Evolutionary conservation across 1,139 yeast species (phyloP).

Genomic region (Suhomyces chickasaworum): DNA sequence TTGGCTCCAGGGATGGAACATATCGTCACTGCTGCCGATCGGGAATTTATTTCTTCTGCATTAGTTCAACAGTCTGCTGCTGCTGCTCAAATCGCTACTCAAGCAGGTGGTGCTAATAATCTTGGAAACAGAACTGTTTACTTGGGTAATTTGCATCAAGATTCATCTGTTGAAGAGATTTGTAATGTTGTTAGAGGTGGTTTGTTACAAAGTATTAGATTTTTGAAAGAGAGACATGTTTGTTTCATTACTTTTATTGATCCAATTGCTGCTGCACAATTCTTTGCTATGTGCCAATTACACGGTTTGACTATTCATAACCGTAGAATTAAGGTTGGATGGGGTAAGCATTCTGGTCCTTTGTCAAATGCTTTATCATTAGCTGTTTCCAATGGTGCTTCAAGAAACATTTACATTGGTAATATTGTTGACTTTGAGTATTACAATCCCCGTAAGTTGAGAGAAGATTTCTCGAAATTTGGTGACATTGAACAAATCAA

Average conservation of each 20-base stretch:
- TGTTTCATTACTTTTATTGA: conserved; percentile 92
- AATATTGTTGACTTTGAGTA: conserved; percentile 49
- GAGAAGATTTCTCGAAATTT: conserved; percentile 66
- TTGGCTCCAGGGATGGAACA: conserved; percentile 89
- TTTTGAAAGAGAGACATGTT: conserved; percentile 78
- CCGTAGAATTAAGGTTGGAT: conserved; percentile 82
- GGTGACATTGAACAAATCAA: conserved; percentile 86
- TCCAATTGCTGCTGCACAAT: conserved; percentile 91
- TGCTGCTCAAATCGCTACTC: conserved; percentile 72
- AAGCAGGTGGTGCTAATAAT: conserved; percentile 76
- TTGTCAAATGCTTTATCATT: conserved; percentile 75
- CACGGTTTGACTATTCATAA: conserved; percentile 82
- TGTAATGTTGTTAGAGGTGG: conserved; percentile 97
- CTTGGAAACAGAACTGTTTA: conserved; percentile 91
- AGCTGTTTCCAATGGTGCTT: conserved; percentile 93
- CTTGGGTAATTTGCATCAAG: conserved; percentile 83
- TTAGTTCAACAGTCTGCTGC: conserved; percentile 69
- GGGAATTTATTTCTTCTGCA: conserved; percentile 61
- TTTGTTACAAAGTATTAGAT: conserved; percentile 69
- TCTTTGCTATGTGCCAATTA: conserved; percentile 82
- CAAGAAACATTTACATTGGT: conserved; percentile 89
- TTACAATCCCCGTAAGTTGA: conserved; percentile 58
- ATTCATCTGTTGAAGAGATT: conserved; percentile 84
- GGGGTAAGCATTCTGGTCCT: conserved; percentile 97
- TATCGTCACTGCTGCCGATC: conserved; percentile 76